A percentile compares a stretch with the other conserved stretches of the same genome.
These are phyloP conservation scores for Annulohypoxylon maeteangense DNA, from an alignment of 495 filamentous ascomycete species.

Conservation along the genomic window DNA sequence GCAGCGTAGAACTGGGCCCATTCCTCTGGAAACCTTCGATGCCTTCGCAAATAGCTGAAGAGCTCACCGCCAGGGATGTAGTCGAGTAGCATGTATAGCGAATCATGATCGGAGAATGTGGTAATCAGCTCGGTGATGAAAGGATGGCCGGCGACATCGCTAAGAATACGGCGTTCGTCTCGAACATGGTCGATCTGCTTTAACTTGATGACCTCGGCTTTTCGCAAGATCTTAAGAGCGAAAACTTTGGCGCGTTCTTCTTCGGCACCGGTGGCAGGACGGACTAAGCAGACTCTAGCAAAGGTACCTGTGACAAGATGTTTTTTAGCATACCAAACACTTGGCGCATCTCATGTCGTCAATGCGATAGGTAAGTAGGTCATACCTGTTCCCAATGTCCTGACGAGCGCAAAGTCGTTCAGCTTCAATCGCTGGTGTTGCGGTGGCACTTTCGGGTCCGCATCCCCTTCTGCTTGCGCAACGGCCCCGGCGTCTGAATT, in stretches of 20 bases:
- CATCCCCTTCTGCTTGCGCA: constrained; percentile 29
- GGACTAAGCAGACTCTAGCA: constrained; percentile 90
- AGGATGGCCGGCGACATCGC: constrained; percentile 88
- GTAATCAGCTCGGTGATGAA: constrained; percentile 94
- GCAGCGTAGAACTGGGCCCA: constrained; percentile 94
- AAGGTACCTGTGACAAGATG: constrained; percentile 78
- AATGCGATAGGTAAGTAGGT: constrained; percentile 35
- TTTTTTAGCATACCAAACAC: constrained; percentile 27
- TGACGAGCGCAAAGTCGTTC: constrained; percentile 83
- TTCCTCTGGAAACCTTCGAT: constrained; percentile 84
- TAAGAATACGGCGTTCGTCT: constrained; percentile 88
- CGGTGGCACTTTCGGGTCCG: constrained; percentile 46
- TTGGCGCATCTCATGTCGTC: constrained; percentile 11
- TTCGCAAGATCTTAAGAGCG: constrained; percentile 93
- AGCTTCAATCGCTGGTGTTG: constrained; percentile 55
- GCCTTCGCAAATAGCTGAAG: constrained; percentile 89
- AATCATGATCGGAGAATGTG: constrained; percentile 89
- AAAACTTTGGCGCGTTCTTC: constrained; percentile 76
- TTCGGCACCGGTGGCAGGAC: constrained; percentile 65
- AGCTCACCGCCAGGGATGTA: constrained; percentile 95
- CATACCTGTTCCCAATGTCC: constrained; percentile 89
- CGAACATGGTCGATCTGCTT: constrained; percentile 98
- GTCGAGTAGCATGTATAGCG: constrained; percentile 92
- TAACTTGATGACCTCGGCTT: constrained; percentile 84
- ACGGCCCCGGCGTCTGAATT: constrained; percentile 22